A percentile compares a stretch with the other conserved stretches of the same genome.
Evolutionary conservation across 345 rosid species (phyloP).

Genomic region (Euphorbia lathyris): DNA sequence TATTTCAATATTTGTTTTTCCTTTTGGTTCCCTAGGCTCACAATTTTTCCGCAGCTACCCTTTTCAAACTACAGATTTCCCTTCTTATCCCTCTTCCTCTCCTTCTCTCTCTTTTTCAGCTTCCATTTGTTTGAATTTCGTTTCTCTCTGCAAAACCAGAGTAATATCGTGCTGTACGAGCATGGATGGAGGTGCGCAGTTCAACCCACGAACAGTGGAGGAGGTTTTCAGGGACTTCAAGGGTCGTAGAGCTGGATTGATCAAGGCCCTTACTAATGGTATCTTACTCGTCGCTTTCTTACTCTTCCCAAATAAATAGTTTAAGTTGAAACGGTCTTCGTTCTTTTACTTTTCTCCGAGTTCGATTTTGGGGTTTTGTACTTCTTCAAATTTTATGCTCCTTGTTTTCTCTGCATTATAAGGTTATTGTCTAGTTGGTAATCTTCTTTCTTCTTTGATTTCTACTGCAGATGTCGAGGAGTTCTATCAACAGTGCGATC

Average conservation of each 20-base stretch:
- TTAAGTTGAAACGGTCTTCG: slow-evolving; percentile 1
- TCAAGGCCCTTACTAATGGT: slow-evolving; percentile 76
- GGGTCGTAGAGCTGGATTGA: slow-evolving; percentile 71
- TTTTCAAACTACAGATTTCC: slow-evolving; percentile 8
- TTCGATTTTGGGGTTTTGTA: neutral
- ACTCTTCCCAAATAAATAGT: neutral
- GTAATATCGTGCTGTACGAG: slow-evolving; percentile 18
- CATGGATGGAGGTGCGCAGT: slow-evolving; percentile 61
- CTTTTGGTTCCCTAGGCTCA: too few relatives aligned
- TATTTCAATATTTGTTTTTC: too few relatives aligned
- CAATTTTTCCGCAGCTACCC: neutral
- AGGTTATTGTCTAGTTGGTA: neutral
- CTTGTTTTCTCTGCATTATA: neutral
- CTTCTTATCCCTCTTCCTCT: neutral
- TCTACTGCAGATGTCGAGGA: slow-evolving; percentile 56
- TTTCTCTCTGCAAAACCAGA: neutral
- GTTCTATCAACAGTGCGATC: slow-evolving; percentile 72
- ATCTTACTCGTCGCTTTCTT: slow-evolving; percentile 7
- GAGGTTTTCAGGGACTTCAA: slow-evolving; percentile 78
- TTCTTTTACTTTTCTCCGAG: neutral
- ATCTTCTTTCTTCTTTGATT: neutral
- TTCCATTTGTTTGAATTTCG: slow-evolving; percentile 3
- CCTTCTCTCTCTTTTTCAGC: neutral
- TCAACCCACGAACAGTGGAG: slow-evolving; percentile 65
- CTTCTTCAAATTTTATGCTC: neutral